Evolutionary conservation across 768 basidiomycete species (phyloP), one percentile per base, ranked within the genome.

Genomic region (Cubamyces sp.): DNA sequence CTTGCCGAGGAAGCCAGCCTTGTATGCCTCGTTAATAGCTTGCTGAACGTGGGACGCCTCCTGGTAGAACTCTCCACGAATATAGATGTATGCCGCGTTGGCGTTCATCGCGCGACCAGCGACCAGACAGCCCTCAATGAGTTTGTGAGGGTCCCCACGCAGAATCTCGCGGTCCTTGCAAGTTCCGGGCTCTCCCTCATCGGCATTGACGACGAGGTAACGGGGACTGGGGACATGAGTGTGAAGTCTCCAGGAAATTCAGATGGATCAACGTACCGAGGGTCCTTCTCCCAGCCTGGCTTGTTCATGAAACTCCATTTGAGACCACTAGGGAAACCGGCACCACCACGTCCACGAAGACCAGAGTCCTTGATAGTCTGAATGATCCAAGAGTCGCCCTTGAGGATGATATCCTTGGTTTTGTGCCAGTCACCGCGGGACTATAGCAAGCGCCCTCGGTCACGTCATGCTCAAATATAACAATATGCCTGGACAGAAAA

Each of bases 261-360:
- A 40, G 56, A 25, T 26, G 57, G 25, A 12, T 19, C 0, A 9
- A 43, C n/a, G 19, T 47, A 68, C 89, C 93, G 81, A 67, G 86
- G 87, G 71, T 98, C 96, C 73, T 92, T 90, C 79, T 98, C 87
- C 96, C 96, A 98, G 26, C 88, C 88, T n/a, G 95, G 96, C 77
- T 98, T 99, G 83, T 99, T 98, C 96, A 98, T 96, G 74, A 94
- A 95, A 70, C 89, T 91, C 96, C 96, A 98, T 74, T 98, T 98
- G 69, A 98, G 81, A 23, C 96, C 96, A 66, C 89, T 91, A 0
- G 96, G 96, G 73, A 99, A 99, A 28, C 96, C 96, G 43, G 96
- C 96, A 54, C 96, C 96, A 54, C 96, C 96, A 57, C 96, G 88
- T 14, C 96, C 96, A 71, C 96, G 87, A 39, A 98, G 83, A 48